Evolutionary conservation across 352 stramenopile genomes (phyloP), one percentile per base, ranked within the genome.

Genomic region (Pythium plurisporium): DNA sequence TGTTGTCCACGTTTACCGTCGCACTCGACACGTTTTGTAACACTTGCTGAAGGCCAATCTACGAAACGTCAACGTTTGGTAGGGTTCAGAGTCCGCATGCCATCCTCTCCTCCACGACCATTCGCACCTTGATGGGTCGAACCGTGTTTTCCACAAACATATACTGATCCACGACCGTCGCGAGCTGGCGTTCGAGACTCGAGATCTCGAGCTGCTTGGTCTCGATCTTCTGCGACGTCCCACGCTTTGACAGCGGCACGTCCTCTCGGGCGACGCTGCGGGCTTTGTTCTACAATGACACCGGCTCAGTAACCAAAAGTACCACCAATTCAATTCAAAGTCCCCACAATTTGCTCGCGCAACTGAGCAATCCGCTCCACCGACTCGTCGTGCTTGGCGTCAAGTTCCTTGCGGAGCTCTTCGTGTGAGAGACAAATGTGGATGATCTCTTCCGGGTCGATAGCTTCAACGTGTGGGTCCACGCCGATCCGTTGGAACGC

Each of bases 31-130:
- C 63, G 40, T 89, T 89, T 58, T 90, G 76, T 1, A 94, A 55
- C 31, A 94, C 81, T 61, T 94, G 78, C 49, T 91, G 81, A 27
- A 94, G 64, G 3, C 84, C 84, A 34, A 90, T 90, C 82, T 92
- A 62, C 34, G 8, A 38, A 22, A 29, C 41, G 5, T 19, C 23
- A 17, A 47, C 9, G 7, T 27, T 47, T 17, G n/a, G 17, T 46
- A 37, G 20, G 33, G 12, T 10, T 11, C 14, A 25, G 4, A 11
- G 34, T 17, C n/a, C n/a, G n/a, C n/a, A n/a, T n/a, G n/a, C n/a
- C n/a, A n/a, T n/a, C n/a, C n/a, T n/a, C n/a, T n/a, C n/a, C 4
- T 26, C 6, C n/a, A 31, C 17, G 26, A 29, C 6, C 49, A 12
- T 9, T 22, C 49, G 10, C 31, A 89, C 82, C 69, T 94, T 91